Conservation (phyloP, 2,329 filamentous ascomycete species). For the Pseudohalonectria lignicola region DNA sequence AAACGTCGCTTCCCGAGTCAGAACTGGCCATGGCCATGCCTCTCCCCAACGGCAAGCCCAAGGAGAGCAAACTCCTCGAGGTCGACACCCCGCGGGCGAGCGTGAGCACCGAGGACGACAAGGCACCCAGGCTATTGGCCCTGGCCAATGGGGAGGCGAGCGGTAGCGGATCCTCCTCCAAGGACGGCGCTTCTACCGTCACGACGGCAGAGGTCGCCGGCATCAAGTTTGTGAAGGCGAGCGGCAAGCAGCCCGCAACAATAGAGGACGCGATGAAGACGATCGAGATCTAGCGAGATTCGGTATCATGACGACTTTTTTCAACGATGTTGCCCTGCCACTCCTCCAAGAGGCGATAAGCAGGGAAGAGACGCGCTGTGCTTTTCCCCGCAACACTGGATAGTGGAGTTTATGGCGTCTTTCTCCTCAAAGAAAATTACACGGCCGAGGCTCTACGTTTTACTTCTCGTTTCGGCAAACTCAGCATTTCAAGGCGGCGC, state of each 20-base stretch:
- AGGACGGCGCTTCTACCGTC: not conserved
- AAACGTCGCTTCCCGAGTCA: conserved; percentile 31
- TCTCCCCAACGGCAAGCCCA: conserved; percentile 23
- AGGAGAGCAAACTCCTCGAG: conserved; percentile 42
- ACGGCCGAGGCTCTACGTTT: too few species aligned
- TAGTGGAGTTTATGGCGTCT: conserved; percentile 1
- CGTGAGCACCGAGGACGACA: conserved; percentile 11
- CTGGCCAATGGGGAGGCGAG: conserved; percentile 17
- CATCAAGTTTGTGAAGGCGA: conserved; percentile 25
- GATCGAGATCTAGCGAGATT: conserved; percentile 41
- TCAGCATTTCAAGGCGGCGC: too few species aligned
- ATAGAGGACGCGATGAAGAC: conserved; percentile 47
- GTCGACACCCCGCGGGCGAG: conserved; percentile 41
- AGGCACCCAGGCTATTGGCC: conserved; percentile 15
- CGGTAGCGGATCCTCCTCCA: conserved; percentile 1
- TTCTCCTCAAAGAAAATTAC: not conserved
- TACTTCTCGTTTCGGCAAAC: too few species aligned
- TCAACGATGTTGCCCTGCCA: too few species aligned
- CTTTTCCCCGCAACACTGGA: too few species aligned
- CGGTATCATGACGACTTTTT: conserved; percentile 7
- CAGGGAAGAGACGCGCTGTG: too few species aligned
- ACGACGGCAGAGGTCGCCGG: conserved; percentile 14
- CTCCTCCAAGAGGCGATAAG: not conserved
- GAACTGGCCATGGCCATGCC: conserved; percentile 3
- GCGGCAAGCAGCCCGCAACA: conserved; percentile 31